Evolutionary conservation across 2,329 filamentous ascomycete genomes (phyloP).

Genomic region (Ascochyta rabiei): DNA sequence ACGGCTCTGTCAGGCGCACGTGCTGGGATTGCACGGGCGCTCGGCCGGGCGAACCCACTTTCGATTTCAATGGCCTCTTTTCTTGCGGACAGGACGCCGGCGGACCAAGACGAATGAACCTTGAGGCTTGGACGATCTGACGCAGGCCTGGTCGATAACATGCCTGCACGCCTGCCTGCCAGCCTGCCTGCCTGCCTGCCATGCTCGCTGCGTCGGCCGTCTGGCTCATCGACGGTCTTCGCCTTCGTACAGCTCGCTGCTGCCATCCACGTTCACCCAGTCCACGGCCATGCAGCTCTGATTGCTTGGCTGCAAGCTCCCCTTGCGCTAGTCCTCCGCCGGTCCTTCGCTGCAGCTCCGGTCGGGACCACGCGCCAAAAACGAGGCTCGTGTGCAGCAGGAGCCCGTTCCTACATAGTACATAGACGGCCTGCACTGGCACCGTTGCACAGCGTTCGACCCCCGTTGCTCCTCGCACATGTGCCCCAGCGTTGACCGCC

Average conservation of each 20-base stretch:
- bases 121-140: conserved; percentile 17
- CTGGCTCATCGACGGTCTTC: background rate
- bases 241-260: too few relatives aligned
- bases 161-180: background rate
- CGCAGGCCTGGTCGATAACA: conserved; percentile 7
- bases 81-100: conserved; percentile 9
- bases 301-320: conserved; percentile 13
- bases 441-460: conserved; percentile 6
- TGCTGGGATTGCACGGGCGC: conserved; percentile 13
- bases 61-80: conserved; percentile 5
- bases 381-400: background rate
- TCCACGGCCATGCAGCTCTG: conserved; percentile 6
- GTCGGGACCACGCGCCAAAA: conserved; percentile 6
- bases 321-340: conserved; percentile 18
- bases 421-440: background rate
- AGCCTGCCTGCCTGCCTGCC: too few relatives aligned
- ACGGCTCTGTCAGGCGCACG: conserved; percentile 1
- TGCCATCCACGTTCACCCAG: too few relatives aligned
- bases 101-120: conserved; percentile 17
- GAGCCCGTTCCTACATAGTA: background rate
- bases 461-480: conserved; percentile 16
- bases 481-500: conserved; percentile 20
- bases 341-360: conserved; percentile 5
- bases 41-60: background rate
- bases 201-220: background rate